Percentiles rank a stretch among this genome's conserved stretches.
Conservation (phyloP, 768 basidiomycete genomes). For the Phaeotremella skinneri region DNA sequence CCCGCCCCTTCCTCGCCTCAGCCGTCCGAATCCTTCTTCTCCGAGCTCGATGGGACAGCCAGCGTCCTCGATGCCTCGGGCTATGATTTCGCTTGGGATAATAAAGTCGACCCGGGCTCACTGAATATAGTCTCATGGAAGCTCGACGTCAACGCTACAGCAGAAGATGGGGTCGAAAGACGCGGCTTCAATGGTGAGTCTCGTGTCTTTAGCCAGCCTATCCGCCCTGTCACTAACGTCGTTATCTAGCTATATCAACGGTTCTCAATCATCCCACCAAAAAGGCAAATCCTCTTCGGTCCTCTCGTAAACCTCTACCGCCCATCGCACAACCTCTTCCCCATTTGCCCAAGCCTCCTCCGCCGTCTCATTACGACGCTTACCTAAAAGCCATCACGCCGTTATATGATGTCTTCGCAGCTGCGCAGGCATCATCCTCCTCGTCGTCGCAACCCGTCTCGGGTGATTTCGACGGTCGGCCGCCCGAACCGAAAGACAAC, state of each 20-base stretch:
- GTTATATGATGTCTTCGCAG: conserved; percentile 36
- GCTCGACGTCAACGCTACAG: conserved; percentile 38
- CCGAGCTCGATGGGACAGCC: conserved; percentile 43
- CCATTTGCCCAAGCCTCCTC: conserved; percentile 47
- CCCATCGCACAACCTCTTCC: conserved; percentile 64
- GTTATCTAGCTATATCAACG: conserved; percentile 75
- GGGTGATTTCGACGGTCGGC: conserved; percentile 28
- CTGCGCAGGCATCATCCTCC: conserved; percentile 21
- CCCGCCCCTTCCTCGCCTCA: conserved; percentile 38
- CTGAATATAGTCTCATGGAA: conserved; percentile 50
- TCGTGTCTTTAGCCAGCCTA: neutral
- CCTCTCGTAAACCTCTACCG: conserved; percentile 66
- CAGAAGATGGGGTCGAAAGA: conserved; percentile 45
- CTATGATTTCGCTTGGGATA: conserved; percentile 23
- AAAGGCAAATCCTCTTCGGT: conserved; percentile 78
- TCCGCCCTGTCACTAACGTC: neutral
- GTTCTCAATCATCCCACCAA: conserved; percentile 88
- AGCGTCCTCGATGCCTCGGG: conserved; percentile 29
- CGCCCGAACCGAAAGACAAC: conserved; percentile 36
- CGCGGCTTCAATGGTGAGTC: conserved; percentile 83
- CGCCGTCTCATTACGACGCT: conserved; percentile 46
- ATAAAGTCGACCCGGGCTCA: conserved; percentile 24
- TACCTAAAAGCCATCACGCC: conserved; percentile 53
- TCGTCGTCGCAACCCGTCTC: conserved; percentile 17
- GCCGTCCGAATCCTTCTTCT: conserved; percentile 42